Base-by-base conservation (phyloP, 352 stramenopile genomes). In the Blastocystis sp. region DNA sequence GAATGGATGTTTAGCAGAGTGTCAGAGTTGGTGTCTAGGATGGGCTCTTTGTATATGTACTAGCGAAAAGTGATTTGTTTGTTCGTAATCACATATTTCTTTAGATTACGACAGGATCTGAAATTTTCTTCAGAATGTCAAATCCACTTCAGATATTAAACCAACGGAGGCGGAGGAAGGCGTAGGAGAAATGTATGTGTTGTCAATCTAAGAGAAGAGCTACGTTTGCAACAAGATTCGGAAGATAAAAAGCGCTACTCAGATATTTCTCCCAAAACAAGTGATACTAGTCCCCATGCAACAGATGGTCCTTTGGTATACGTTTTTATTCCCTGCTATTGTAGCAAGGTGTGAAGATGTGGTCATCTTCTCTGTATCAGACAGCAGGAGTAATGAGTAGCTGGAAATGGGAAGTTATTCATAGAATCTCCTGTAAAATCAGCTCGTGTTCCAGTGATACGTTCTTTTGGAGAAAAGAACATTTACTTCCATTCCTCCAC, bases 401-500 rank as follows among this genome's bases (percentile, higher is more conserved):
- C 3, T 54, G 4, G 24, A 37, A 24, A 39, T 24, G 6, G 20
- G 9, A 9, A 26, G 26, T 59, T 63, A 45, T 8, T 20, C 43
- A 34, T 62, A 81, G 69, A 81, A 64, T 41, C 69, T 39, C 41
- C 41, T 11, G 45, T 16, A 4, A 34, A 63, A 41, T 11, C 37
- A 11, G 24, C n/a, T n/a, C 30, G 41, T n/a, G 62, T 62, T 34
- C 41, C 39, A 6, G 41, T 62, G 0, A 34, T 41, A 2, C 26
- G 64, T 18, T 16, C 43, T 39, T 81, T 64, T 41, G 69, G 69
- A 7, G 69, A 81, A 18, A 81, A 54, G 54, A 45, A 7, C 45
- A 63, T 81, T 24, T 81, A 59, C 69, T 81, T 81, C 69, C 69
- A 81, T 30, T 81, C 69, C 7, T 63, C 69, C 34, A 81, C 69